A percentile compares a stretch with the other conserved stretches of the same genome.
These are phyloP conservation scores for Gossypium ekmanianum DNA, from an alignment of 345 rosid species.

Conservation along the genomic window DNA sequence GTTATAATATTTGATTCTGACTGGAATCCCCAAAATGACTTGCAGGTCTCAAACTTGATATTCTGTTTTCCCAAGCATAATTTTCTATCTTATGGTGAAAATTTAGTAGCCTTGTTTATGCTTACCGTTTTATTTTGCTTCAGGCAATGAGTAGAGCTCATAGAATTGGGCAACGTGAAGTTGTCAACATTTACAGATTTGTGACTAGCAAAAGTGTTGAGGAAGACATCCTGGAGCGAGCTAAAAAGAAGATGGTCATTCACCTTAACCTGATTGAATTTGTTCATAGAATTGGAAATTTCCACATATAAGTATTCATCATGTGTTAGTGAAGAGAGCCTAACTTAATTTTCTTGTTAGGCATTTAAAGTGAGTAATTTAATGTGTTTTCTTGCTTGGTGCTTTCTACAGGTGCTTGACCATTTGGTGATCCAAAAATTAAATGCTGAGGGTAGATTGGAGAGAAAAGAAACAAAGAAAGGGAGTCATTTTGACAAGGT, in stretches of 20 bases:
- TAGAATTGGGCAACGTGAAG: slow-evolving; percentile 98
- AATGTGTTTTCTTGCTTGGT: slow-evolving; percentile 17
- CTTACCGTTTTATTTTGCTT: slow-evolving; percentile 21
- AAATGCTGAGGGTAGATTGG: slow-evolving; percentile 98
- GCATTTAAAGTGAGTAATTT: background rate
- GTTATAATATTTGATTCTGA: slow-evolving; percentile 99
- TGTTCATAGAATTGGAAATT: background rate
- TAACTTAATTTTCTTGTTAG: slow-evolving; percentile 1
- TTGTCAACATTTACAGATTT: slow-evolving; percentile 96
- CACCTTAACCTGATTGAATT: background rate
- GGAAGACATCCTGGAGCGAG: slow-evolving; percentile 97
- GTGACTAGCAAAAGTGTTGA: slow-evolving; percentile 99
- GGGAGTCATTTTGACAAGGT: slow-evolving; percentile 91
- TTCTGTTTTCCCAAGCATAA: slow-evolving; percentile 2
- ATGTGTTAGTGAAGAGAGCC: background rate
- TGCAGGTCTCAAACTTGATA: slow-evolving; percentile 54
- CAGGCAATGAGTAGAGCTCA: slow-evolving; percentile 99
- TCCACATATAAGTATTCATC: background rate
- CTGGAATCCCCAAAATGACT: slow-evolving; percentile 99
- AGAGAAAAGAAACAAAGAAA: slow-evolving; percentile 95
- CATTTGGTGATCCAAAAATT: slow-evolving; percentile 98
- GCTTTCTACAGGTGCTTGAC: slow-evolving; percentile 74
- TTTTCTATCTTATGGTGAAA: slow-evolving; percentile 11
- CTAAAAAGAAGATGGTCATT: slow-evolving; percentile 95
- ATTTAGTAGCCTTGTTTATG: background rate